Evolutionary conservation across 75 land plant species (phyloP), one percentile per base, ranked within the genome.

Genomic region (Azolla pinnata): DNA sequence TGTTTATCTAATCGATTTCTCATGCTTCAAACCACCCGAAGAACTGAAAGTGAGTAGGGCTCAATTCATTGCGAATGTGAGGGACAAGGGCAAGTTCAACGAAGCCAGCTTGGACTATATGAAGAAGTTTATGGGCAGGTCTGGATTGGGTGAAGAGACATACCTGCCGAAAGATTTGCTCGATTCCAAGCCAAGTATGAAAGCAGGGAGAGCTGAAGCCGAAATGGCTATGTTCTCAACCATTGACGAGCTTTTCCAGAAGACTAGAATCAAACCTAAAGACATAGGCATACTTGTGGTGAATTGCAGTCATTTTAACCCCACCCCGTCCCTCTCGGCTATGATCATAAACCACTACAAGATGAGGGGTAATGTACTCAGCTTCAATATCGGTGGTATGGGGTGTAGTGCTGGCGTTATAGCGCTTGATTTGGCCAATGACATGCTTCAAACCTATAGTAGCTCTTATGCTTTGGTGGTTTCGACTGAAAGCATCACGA

Each of bases 271-370:
- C 47, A 83, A 82, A 2, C 83, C 97, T 0, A 79, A 84, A 72
- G 93, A 90, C 63, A 78, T 90, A 1, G 91, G 88, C 20, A 52
- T 90, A 24, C 83, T 90, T 8, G 97, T 90, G 18, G 93, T 90
- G 59, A 90, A 90, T 72, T 90, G 92, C 83, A 72, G 81, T 77
- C 64, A 77, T 29, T 90, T 90, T 72, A 87, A 81, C 69, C 97
- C 96, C 0, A 86, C 91, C 0, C 96, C 91, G 12, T 90, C 96
- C 2, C 87, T 90, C 42, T 76, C 90, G 1, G 87, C 91, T 31
- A 86, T 90, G 96, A 78, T 90, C 65, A 68, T 90, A 31, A 90
- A 90, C 64, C 79, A 81, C 62, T 90, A 90, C 67, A 83, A 86
- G 67, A 86, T 90, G 96, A 57, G 96, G 9, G 91, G 91, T 1